Conservation (phyloP, 2,329 filamentous ascomycete genomes). For the Ophidiomyces ophidiicola region DNA sequence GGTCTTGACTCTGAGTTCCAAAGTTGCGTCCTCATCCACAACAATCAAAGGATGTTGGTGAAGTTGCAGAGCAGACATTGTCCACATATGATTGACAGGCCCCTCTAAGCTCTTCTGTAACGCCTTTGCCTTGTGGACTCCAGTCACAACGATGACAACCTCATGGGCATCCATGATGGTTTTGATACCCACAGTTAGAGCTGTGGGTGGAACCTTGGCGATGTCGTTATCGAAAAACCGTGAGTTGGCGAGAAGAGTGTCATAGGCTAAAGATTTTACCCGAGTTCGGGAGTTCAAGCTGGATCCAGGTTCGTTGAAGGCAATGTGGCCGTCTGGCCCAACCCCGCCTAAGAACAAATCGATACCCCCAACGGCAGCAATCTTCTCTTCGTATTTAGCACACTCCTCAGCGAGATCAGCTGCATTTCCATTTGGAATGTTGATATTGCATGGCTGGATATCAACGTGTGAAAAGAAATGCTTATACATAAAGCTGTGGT, state of each 20-base stretch:
- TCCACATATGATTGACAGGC: conserved; percentile 85
- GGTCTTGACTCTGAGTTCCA: conserved; percentile 62
- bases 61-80: conserved; percentile 65
- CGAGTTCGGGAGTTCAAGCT: conserved; percentile 64
- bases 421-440: conserved; percentile 74
- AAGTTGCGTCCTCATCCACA: conserved; percentile 66
- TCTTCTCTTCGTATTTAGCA: conserved; percentile 65
- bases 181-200: conserved; percentile 71
- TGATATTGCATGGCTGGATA: conserved; percentile 67
- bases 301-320: conserved; percentile 81
- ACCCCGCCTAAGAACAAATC: conserved; percentile 78
- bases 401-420: conserved; percentile 64
- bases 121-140: conserved; percentile 67
- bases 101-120: conserved; percentile 71
- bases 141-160: conserved; percentile 70
- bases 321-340: conserved; percentile 75
- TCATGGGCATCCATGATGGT: conserved; percentile 71
- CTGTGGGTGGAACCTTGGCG: conserved; percentile 63
- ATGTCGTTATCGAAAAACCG: conserved; percentile 70
- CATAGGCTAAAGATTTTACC: conserved; percentile 77
- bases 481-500: conserved; percentile 89
- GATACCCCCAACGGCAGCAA: conserved; percentile 62
- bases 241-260: conserved; percentile 75
- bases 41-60: conserved; percentile 74
- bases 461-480: conserved; percentile 81